Evolutionary conservation across 2,329 filamentous ascomycete genomes (phyloP), one percentile per base, ranked within the genome.

Genomic region (Fonsecaea pedrosoi): DNA sequence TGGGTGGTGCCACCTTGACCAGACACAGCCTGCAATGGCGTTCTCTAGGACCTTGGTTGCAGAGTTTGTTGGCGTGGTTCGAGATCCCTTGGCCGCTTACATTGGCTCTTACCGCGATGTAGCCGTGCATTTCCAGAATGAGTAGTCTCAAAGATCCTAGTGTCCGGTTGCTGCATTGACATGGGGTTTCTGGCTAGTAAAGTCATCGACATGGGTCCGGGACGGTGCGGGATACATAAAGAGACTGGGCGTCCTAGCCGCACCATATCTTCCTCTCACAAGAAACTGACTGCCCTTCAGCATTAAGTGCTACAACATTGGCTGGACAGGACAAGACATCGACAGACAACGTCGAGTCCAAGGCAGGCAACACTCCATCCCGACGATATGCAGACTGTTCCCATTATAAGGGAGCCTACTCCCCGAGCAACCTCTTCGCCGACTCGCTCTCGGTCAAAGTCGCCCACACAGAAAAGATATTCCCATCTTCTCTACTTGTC

Each of bases 401-500:
- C 53, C 30, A 55, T 67, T 48, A 59, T 64, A 42, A 60, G 48
- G 25, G 58, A 61, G 38, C 59, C 54, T 34, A 42, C 50, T 34
- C 61, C 67, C n/a, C 13, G 12, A 15, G 63, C 62, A n/a, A 54
- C 35, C 21, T 18, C 42, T 35, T 60, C 65, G n/a, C 12, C 62
- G 5, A 30, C 57, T 18, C 35, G 18, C 7, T 61, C 62, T 25
- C 59, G 32, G 25, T 54, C 68, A 25, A 67, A 60, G 48, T 64
- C 68, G 54, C 59, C 62, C 53, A 38, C 57, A 21, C 66, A 59
- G 35, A 25, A 62, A 4, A 65, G 57, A 59, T 69, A 69, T 54
- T 67, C 65, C 3, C 69, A 70, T 58, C 63, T 71, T 25, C 60
- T 69, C 6, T 71, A 71, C 30, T 42, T 71, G 25, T 66, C 65